A percentile compares a stretch with the other conserved stretches of the same genome.
These are phyloP conservation scores for Diaporthe citrichinensis DNA, from an alignment of 2,329 filamentous ascomycete species.

Conservation along the genomic window DNA sequence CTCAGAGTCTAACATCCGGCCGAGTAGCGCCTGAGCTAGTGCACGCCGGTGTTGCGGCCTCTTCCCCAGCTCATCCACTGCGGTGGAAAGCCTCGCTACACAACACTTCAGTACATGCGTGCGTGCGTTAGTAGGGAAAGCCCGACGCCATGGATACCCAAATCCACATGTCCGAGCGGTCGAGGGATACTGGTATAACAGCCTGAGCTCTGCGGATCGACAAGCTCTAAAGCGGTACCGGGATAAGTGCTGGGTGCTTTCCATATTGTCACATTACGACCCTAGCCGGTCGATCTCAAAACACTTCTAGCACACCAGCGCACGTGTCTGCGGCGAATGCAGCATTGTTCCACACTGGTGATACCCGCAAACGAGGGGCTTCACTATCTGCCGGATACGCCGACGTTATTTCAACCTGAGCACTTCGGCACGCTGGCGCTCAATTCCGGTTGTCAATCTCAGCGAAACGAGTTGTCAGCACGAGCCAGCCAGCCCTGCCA, in stretches of 20 bases:
- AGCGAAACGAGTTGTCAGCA: constrained; percentile 10
- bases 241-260: constrained; percentile 3
- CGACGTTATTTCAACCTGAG: not conserved
- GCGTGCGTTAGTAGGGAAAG: not conserved
- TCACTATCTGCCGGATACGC: constrained; percentile 5
- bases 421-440: not conserved
- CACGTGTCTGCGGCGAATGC: not conserved
- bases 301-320: not conserved
- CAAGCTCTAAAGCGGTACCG: not conserved
- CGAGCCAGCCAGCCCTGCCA: constrained; percentile 8
- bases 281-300: not conserved
- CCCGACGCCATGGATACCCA: constrained; percentile 7
- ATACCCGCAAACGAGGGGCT: not conserved
- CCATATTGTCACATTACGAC: constrained; percentile 19
- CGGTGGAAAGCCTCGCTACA: constrained; percentile 1
- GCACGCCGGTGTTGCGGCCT: not conserved
- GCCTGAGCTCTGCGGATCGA: not conserved
- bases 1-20: constrained; percentile 3
- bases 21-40: constrained; percentile 2
- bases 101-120: not conserved
- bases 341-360: not conserved
- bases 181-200: not conserved
- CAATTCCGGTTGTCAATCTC: constrained; percentile 9
- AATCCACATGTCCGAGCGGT: not conserved
- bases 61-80: not conserved